Evolutionary conservation across 805 yeast species (phyloP).

Genomic region (Danielozyma ontarioensis): DNA sequence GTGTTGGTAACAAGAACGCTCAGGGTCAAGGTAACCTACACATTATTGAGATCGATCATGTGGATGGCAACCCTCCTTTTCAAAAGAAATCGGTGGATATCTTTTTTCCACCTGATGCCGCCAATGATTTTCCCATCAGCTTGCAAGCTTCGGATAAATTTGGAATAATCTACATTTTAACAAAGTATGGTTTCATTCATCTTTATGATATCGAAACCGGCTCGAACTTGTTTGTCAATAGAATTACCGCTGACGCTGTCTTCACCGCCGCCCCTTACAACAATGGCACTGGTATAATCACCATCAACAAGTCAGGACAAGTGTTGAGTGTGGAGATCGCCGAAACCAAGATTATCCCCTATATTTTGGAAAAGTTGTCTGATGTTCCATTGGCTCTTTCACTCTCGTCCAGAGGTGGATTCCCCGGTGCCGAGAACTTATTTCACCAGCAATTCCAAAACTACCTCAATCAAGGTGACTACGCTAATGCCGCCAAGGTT

Average conservation of each 20-base stretch:
- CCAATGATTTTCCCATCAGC: conserved; percentile 93
- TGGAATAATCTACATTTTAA: conserved; percentile 83
- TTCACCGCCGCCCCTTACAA: conserved; percentile 80
- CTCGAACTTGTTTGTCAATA: conserved; percentile 85
- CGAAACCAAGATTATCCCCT: conserved; percentile 79
- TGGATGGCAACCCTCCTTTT: conserved; percentile 76
- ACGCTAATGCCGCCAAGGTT: conserved; percentile 87
- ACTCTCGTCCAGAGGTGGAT: conserved; percentile 90
- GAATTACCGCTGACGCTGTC: conserved; percentile 93
- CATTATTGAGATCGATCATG: conserved; percentile 94
- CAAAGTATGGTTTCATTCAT: conserved; percentile 96
- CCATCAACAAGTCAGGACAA: conserved; percentile 93
- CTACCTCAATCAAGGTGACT: conserved; percentile 78
- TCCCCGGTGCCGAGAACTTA: conserved; percentile 94
- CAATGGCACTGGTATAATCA: conserved; percentile 75
- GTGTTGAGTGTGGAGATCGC: conserved; percentile 89
- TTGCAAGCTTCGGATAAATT: conserved; percentile 79
- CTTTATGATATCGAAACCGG: conserved; percentile 92
- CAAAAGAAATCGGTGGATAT: conserved; percentile 87
- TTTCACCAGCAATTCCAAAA: conserved; percentile 89
- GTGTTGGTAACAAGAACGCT: conserved; percentile 85
- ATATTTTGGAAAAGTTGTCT: conserved; percentile 78
- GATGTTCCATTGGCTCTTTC: conserved; percentile 83
- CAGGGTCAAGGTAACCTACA: conserved; percentile 72
- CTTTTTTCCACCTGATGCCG: conserved; percentile 94